Evolutionary conservation across 345 rosid genomes (phyloP), one percentile per base, ranked within the genome.

Genomic region (Eucalyptus leucophloia): DNA sequence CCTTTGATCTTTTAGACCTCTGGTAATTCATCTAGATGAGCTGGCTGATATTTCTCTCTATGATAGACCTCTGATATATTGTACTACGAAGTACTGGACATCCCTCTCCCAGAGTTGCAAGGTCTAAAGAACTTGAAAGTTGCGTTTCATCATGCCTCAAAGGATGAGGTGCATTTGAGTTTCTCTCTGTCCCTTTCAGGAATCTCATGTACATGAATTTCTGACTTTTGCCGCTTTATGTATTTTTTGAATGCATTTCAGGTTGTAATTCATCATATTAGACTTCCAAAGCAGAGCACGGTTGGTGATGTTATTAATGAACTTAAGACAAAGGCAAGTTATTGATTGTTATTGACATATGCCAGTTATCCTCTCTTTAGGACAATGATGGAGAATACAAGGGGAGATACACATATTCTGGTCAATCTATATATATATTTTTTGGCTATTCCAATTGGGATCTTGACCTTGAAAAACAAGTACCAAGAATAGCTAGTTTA

Each of bases 11-110:
- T 40, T 77, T 77, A 77, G 85, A 40, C 47, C 85, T 77, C 85
- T 40, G 85, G 44, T 40, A 77, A 77, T 77, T 77, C 47, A 77
- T 77, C 47, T 77, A 40, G 47, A 40, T 44, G 47, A 23, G 47
- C 85, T 88, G 47, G 40, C 87, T 67, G 86, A 69, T 89, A 80
- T 89, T 91, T 90, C 86, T 85, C 92, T 32, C 92, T 89, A 60
- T 90, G 86, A 88, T 97, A 98, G 99, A 95, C 95, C 67, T 95
- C 98, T 87, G 99, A 97, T 91, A 96, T 98, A 87, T 93, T 98
- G 95, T 98, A 98, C 89, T 98, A 96, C 90, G 99, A 98, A 95
- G 96, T 98, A 87, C 91, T 98, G 97, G 99, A 98, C 93, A 96
- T 97, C 89, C 99, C 99, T 91, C 96, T 98, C 87, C 99, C 99